Base-by-base conservation (phyloP, 345 rosid species). In the Pugionium dolabratum region DNA sequence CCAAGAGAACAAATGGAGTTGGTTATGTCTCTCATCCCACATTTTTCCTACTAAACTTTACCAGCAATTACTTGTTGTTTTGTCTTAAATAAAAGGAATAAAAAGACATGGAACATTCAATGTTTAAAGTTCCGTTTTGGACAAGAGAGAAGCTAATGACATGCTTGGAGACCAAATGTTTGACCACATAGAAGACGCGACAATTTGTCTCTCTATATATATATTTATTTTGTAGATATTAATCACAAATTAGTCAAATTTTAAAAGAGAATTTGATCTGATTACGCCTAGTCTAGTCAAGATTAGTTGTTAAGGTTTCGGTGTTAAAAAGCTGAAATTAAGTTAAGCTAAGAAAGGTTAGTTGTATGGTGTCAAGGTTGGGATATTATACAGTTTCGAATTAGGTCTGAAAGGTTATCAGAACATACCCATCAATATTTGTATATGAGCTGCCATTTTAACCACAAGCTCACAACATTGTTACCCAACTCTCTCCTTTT, bases 361-460 rank as follows among this genome's bases (percentile, higher is more conserved):
- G 58, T 71, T 64, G 59, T 56, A 39, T 40, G 54, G 59, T 71
- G 54, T 64, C 57, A 30, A 63, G 51, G 35, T 72, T 64, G 76
- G 54, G 18, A 32, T 32, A 48, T 18, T 35, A 33, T 56, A 56
- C 45, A 34, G 41, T 18, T 35, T 60, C 31, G 29, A 51, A 65
- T 58, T 72, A 72, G 76, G 76, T 72, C 66, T 43, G 66, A 65
- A 72, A 72, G 71, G 60, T 72, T 49, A 64, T 58, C 76, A 58
- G 40, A 72, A 55, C 59, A 64, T 65, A 64, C 64, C 71, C 49
- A 57, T 72, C 59, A 71, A 2, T 33, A 55, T 44, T n/a, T 47
- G 55, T 63, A 39, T 37, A 30, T 40, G 45, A 71, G 45, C 59
- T 63, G 70, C 70, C 49, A 63, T 48, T 71, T 18, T 39, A 64